Base-by-base conservation (phyloP, 768 basidiomycete genomes). In the Suillus spraguei region DNA sequence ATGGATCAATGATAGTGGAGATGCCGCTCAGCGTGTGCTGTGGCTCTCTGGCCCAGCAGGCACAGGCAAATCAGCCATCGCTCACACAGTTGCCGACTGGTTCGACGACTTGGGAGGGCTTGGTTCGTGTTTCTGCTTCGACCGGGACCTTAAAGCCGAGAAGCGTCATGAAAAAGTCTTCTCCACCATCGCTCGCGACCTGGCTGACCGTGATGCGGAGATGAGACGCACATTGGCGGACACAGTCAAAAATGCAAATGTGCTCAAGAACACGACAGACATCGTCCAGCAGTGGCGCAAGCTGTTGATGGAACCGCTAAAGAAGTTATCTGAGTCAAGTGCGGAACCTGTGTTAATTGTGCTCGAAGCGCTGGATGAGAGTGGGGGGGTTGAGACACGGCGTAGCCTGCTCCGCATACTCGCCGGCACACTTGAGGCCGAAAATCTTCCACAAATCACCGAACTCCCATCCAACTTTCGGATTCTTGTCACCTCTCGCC, bases 31-130 rank as follows among this genome's bases (percentile, higher is more conserved):
- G 32, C 61, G 64, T 10, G 59, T 71, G 9, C 63, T 61, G 42
- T 60, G 65, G 38, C 67, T 71, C 16, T 24, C 56, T 13, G 70
- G 70, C 3, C 56, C 44, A 20, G 41, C 63, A 8, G 72, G 71
- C 33, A 76, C 67, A 0, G 76, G 76, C 4, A 77, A 77, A 56
- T 74, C 76, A 7, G 65, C 72, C 1, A 61, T 77, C 24, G 67
- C 70, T 35, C 63, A 70, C 36, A 64, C 71, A 1, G 62, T 66
- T n/a, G 67, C 69, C 17, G 4, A 59, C 11, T 56, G 42, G 35
- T 65, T 66, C 35, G n/a, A 65, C 16, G 39, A 64, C 13, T 14
- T 61, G n/a, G 60, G 62, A 28, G 49, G 63, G 20, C 65, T 72
- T 5, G 71, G 70, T 39, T 65, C 71, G 22, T 61, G 61, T 8